Percentiles rank a stretch among this genome's conserved stretches.
Conservation (phyloP, 495 filamentous ascomycete species). For the Tuber indicum region DNA sequence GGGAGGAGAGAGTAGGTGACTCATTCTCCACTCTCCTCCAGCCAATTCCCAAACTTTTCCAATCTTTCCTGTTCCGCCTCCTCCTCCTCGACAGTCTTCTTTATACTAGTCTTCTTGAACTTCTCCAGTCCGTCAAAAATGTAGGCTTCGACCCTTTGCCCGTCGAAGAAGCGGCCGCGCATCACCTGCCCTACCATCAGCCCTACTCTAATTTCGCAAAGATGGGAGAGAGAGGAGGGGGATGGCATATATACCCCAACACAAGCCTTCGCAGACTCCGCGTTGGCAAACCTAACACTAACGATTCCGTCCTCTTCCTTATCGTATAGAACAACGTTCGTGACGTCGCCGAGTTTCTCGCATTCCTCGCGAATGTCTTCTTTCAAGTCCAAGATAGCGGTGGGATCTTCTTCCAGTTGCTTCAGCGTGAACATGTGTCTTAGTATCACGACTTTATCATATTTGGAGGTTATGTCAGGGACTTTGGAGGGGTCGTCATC, state of each 20-base stretch:
- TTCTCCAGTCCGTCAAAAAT: constrained; percentile 67
- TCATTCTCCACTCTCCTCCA: constrained; percentile 33
- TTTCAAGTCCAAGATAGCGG: constrained; percentile 80
- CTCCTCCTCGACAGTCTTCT: constrained; percentile 45
- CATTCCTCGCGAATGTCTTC: constrained; percentile 90
- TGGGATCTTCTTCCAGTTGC: constrained; percentile 76
- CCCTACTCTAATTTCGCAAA: neutral
- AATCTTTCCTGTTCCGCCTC: constrained; percentile 45
- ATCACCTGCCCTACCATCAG: constrained; percentile 50
- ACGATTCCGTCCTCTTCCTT: constrained; percentile 79
- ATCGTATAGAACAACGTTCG: constrained; percentile 86
- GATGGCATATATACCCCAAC: constrained; percentile 50
- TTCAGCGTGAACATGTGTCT: constrained; percentile 90
- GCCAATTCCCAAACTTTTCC: constrained; percentile 43
- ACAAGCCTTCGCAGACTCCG: constrained; percentile 65
- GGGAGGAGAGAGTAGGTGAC: neutral
- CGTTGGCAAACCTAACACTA: constrained; percentile 67
- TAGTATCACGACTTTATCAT: constrained; percentile 76
- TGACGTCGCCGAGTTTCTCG: constrained; percentile 76
- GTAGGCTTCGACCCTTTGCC: constrained; percentile 67
- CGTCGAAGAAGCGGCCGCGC: constrained; percentile 74
- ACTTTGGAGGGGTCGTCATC: constrained; percentile 66
- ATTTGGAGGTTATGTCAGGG: constrained; percentile 54
- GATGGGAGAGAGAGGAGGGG: neutral
- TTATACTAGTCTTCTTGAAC: constrained; percentile 62